Base-by-base conservation (phyloP, 495 filamentous ascomycete species). In the Chaetomium tenue region DNA sequence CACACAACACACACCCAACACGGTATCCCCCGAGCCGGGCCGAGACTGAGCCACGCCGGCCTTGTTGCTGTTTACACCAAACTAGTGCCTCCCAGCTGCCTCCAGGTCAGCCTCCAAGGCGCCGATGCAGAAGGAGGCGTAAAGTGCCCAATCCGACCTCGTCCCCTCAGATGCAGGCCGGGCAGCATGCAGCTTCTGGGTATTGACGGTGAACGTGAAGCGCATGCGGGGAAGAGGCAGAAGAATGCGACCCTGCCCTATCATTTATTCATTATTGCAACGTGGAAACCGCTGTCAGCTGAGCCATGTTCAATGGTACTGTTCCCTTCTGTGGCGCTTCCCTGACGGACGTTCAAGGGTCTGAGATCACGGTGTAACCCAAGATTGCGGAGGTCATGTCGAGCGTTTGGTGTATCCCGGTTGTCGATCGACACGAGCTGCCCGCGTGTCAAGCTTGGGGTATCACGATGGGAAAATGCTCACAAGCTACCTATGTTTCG, bases 351-450 rank as follows among this genome's bases (percentile, higher is more conserved):
- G 20, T 13, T 18, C 28, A 54, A 54, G 33, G 33, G 30, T 40
- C 52, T 55, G 28, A 37, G 52, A 55, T 55, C 53, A 22, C 18
- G 33, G 33, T 56, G 53, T 40, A 56, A 56, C 53, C 53, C 53
- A 25, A 25, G 26, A 53, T 28, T 30, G 15, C 33, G 33, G 33
- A 37, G 40, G 13, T 44, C 3, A 15, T 44, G 40, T 37, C 33
- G 33, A 37, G 33, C 5, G 40, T 44, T 44, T 12, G 9, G 40
- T 44, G 40, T 12, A 44, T 18, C 40, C 40, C 13, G 16, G 51
- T 23, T 25, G 51, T 53, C 51, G 51, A 53, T 53, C 51, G 51
- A 28, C 18, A 47, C 40, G 40, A 18, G 40, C 18, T 2, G 40
- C 11, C 13, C 13, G 2, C 2, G 40, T 44, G 25, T 25, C 15